phyloP scores from a whole-genome alignment of 176 grass and related monocot genomes.

The Pontederia crassipes region DNA sequence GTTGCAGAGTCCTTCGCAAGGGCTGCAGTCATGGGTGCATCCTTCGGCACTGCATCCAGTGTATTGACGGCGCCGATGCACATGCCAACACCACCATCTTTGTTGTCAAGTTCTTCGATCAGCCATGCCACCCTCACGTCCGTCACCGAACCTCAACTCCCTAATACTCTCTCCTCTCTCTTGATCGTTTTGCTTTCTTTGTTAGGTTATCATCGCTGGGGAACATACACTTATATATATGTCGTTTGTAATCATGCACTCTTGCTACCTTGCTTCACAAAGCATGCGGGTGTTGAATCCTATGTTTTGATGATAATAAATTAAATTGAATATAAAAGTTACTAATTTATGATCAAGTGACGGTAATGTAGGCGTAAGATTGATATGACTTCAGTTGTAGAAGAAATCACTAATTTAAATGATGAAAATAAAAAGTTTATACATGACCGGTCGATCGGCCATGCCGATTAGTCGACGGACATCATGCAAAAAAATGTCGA shows the following conservation, averaged over 20 bases:
- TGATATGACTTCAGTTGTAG: too few species aligned
- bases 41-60: conserved; percentile 77
- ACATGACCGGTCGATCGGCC: too few species aligned
- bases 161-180: conserved; percentile 21
- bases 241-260: neutral
- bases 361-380: too few species aligned
- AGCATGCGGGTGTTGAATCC: too few species aligned
- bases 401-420: too few species aligned
- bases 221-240: too few species aligned
- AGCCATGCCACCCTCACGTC: conserved; percentile 67
- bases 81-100: conserved; percentile 91
- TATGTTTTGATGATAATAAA: too few species aligned
- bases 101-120: conserved; percentile 78
- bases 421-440: too few species aligned
- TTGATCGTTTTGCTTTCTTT: neutral
- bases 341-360: too few species aligned
- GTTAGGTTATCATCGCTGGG: neutral
- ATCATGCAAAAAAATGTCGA: too few species aligned
- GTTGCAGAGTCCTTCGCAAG: conserved; percentile 84
- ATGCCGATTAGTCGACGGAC: too few species aligned
- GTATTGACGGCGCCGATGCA: conserved; percentile 58
- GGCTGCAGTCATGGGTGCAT: conserved; percentile 76
- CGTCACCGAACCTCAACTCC: conserved; percentile 52
- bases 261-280: conserved; percentile 78
- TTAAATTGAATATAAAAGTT: too few species aligned